phyloP scores from a whole-genome alignment of 179 eudicot genomes.

The Spergularia azorica region DNA sequence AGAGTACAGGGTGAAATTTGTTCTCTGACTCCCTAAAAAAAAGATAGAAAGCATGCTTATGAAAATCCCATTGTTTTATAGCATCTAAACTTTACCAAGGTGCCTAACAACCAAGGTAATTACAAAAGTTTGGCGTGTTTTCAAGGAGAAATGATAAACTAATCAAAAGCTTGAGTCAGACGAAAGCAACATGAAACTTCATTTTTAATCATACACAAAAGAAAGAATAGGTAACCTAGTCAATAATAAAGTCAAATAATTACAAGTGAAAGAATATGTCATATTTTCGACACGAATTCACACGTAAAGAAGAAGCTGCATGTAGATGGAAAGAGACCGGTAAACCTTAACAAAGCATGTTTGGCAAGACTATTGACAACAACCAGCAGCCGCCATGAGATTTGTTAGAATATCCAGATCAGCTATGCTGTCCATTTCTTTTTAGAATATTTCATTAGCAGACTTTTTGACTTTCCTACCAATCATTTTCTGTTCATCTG shows the following conservation, averaged over 20 bases:
- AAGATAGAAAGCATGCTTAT: neutral
- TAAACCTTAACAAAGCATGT: neutral
- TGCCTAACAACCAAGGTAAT: neutral
- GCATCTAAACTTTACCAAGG: neutral
- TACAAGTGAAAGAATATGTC: neutral
- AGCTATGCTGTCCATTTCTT: too few relatives aligned
- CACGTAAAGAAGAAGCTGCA: neutral
- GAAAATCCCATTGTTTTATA: neutral
- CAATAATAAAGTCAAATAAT: neutral
- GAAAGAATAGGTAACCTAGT: neutral
- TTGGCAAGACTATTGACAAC: too few relatives aligned
- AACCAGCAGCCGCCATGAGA: too few relatives aligned
- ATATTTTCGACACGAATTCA: neutral
- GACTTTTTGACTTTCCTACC: too few relatives aligned
- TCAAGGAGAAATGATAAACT: neutral
- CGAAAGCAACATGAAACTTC: neutral
- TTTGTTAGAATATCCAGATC: too few relatives aligned
- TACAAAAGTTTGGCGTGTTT: conserved; percentile 6
- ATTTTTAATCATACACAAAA: neutral
- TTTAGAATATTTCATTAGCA: too few relatives aligned
- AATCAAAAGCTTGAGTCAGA: neutral
- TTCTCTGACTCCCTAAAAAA: too few relatives aligned
- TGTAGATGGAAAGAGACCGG: neutral
- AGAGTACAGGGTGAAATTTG: too few relatives aligned
- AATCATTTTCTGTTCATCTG: too few relatives aligned